Evolutionary conservation across 345 rosid species (phyloP), one percentile per base, ranked within the genome.

Genomic region (Mercurialis annua): DNA sequence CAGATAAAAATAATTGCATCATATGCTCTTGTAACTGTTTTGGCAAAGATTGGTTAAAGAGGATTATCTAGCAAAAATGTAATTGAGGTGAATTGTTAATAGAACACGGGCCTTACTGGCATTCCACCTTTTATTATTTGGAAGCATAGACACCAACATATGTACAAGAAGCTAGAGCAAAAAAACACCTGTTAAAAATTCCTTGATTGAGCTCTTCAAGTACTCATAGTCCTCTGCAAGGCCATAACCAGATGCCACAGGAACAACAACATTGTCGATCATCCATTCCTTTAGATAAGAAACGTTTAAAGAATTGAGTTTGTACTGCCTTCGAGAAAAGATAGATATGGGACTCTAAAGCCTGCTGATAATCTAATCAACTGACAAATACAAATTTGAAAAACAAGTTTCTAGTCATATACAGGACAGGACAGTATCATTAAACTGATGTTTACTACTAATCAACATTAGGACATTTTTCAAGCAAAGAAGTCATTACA

Each of bases 221-320:
- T 94, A 91, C 68, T 82, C 85, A 67, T 86, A 89, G 69, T 94
- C 95, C 76, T 85, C 70, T 48, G 84, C 81, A 76, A 84, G 86
- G 65, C 86, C 91, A 78, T 91, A 85, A 51, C 72, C 69, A 62
- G 85, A 73, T 67, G 95, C 99, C 71, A 82, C 84, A 26, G 97
- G 93, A 70, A 89, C 95, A 73, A 94, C 90, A 36, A 84, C 81
- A 71, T 83, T 85, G 71, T 89, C 92, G 5, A 91, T 86, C 86
- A 91, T 84, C 96, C 96, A 89, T 23, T 84, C 92, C 97, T 94
- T 58, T 1, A 36, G 63, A 69, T 55, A 62, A 17, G 42, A 59
- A 79, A 67, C 24, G 53, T 10, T 5, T 57, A 69, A 60, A 77
- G 53, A 42, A 18, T 46, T 64, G 18, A 59, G 31, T 65, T 64